Evolutionary conservation across 805 yeast genomes (phyloP), one percentile per base, ranked within the genome.

Genomic region (Candida khao-thaluensis): DNA sequence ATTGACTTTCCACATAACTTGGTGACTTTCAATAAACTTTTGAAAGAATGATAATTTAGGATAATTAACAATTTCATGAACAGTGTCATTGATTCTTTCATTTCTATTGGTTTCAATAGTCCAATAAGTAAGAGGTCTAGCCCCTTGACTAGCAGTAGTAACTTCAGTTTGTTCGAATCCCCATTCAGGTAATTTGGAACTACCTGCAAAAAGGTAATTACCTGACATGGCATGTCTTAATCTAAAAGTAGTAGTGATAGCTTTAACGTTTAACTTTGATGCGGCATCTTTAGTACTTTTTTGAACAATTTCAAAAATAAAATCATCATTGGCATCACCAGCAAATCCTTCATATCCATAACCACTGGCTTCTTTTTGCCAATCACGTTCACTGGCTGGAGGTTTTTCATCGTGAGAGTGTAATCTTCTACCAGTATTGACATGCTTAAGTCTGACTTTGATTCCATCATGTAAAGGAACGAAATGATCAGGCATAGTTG

Each of bases 261-360:
- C 86, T 47, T 74, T 73, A 25, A 85, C 72, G 43, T 71, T 69
- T 22, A 68, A 61, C 54, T 72, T 77, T 12, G 87, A 79, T 24
- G 60, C 71, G 24, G 76, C 78, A 2, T 70, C 60, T 26, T 61
- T 66, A 20, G 85, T 73, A 41, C 61, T 52, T 34, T 69, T 66
- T 51, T 75, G 64, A 44, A 79, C 87, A 47, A 85, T 81, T 58
- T 85, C 91, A 44, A 85, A 81, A 45, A 81, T 61, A 62, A 85
- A 85, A 57, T 85, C 90, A 63, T 85, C 95, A 60, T 85, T 85
- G 40, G 88, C 82, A 63, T 85, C 93, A 61, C 95, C 95, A 17
- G 56, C 79, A 51, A 84, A 85, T 3, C 85, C 88, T 30, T 80
- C 82, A 52, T 57, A 81, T 16, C 95, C 95, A 57, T 85, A 85